Conservation (phyloP, 1,284 basidiomycete species). For the Chalciporus sp. region DNA sequence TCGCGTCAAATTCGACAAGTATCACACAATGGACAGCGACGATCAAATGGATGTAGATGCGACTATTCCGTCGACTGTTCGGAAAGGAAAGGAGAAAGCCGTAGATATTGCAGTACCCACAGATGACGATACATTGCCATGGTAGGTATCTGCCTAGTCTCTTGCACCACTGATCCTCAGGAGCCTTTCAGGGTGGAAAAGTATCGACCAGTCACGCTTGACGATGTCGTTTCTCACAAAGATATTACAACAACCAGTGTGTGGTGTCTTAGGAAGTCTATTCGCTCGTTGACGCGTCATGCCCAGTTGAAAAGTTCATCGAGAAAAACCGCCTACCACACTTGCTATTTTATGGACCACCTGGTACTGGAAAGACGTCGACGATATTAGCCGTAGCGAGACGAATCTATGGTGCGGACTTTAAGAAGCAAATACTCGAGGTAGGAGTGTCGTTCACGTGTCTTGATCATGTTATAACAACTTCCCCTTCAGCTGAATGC, state of each 20-base stretch:
- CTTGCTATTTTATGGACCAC: constrained; percentile 96
- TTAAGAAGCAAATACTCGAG: constrained; percentile 92
- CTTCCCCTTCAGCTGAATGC: constrained; percentile 76
- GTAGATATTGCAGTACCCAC: constrained; percentile 41
- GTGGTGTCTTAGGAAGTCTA: constrained; percentile 28
- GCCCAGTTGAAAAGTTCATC: constrained; percentile 92
- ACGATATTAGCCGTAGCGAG: constrained; percentile 97
- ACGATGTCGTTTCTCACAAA: constrained; percentile 93
- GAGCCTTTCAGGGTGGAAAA: constrained; percentile 83
- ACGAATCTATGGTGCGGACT: constrained; percentile 85
- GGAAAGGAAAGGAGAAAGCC: constrained; percentile 73
- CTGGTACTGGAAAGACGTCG: constrained; percentile 97
- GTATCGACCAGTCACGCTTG: constrained; percentile 85
- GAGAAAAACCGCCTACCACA: constrained; percentile 94
- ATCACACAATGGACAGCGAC: constrained; percentile 55
- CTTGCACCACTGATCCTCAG: background rate
- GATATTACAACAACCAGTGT: constrained; percentile 92
- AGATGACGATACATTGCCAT: constrained; percentile 70
- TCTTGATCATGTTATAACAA: constrained; percentile 1
- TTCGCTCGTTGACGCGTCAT: constrained; percentile 8
- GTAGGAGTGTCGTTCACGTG: constrained; percentile 42
- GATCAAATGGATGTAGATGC: constrained; percentile 52
- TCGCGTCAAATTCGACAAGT: background rate
- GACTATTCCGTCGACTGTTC: constrained; percentile 19
- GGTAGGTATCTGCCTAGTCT: constrained; percentile 45